Percentiles rank a stretch among this genome's conserved stretches.
Conservation (phyloP, 257 asterid species). For the Solanum boliviense region DNA sequence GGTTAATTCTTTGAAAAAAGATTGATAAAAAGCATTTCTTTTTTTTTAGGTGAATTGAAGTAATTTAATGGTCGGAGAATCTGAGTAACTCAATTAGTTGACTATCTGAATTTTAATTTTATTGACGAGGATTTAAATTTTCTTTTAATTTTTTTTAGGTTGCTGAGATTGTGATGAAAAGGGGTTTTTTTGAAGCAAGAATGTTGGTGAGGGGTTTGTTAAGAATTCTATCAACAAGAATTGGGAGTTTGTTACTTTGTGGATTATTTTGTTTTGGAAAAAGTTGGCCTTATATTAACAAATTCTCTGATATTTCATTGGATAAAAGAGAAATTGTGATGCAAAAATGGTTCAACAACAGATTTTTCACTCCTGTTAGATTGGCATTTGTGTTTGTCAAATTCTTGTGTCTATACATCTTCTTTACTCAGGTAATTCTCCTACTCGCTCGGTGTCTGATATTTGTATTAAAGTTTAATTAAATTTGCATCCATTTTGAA, state of each 20-base stretch:
- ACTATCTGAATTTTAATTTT: background rate
- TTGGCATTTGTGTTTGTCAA: conserved; percentile 64
- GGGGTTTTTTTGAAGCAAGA: conserved; percentile 34
- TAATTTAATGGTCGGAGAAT: background rate
- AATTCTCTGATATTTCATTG: conserved; percentile 38
- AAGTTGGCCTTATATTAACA: conserved; percentile 53
- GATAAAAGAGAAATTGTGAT: conserved; percentile 53
- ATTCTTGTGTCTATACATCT: conserved; percentile 42
- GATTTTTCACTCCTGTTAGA: conserved; percentile 58
- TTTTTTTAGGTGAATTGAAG: background rate
- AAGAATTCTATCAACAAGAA: conserved; percentile 46
- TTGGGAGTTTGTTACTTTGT: conserved; percentile 61
- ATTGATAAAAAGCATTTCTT: background rate
- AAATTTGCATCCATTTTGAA: background rate
- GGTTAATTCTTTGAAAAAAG: background rate
- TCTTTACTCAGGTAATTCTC: conserved; percentile 53
- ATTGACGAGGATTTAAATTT: background rate
- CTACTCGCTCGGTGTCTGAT: background rate
- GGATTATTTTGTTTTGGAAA: conserved; percentile 31
- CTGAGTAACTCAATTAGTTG: background rate
- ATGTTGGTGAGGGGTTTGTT: conserved; percentile 32
- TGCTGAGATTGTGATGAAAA: conserved; percentile 44
- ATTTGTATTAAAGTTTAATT: background rate
- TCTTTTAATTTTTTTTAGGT: conserved; percentile 19
- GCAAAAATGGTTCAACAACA: conserved; percentile 46